Base-by-base conservation (phyloP, 129 eudicot species). In the Deinandra increscens region DNA sequence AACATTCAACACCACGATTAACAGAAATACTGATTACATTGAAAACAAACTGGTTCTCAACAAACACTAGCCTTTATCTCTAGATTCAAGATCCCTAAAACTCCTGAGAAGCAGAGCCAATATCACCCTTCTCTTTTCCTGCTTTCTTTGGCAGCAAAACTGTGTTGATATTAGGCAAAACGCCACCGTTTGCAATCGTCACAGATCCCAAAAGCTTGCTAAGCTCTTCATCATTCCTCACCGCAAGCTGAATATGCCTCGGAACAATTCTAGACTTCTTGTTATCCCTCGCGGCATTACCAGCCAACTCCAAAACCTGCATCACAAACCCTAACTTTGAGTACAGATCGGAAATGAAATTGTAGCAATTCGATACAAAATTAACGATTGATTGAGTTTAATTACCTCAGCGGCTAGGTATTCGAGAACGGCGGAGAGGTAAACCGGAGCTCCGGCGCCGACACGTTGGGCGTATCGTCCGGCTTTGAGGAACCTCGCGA, bases 111-210 rank as follows among this genome's bases (percentile, higher is more conserved):
- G 53, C 85, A 55, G 94, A 87, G 0, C 87, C 89, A 36, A 81
- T 70, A 64, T 76, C 86, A 14, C 65, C 76, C 46, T 74, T 81
- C 3, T 69, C 83, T 42, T 71, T 78, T 0, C 73, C 88, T 59
- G 39, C 68, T 69, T 87, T 87, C 83, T 87, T 81, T 0, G 94
- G 94, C 64, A 87, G 15, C 80, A 87, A 20, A 66, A 22, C 68
- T 1, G 68, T 31, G 54, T 87, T 77, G 55, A 87, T 87, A 8
- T 82, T 84, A 0, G 95, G 95, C 51, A 87, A 51, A 29, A 87
- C 95, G 0, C 95, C 95, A 1, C 95, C 90, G 41, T 78, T 87
- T 6, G 87, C 95, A 44, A 87, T 87, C 0, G 89, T 87, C 33
- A 86, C 88, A 11, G 79, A 36, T 12, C 93, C 88, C 71, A 86